A percentile compares a stretch with the other conserved stretches of the same genome.
These are phyloP conservation scores for Neofusicoccum cordaticola DNA, from an alignment of 2,329 filamentous ascomycete species.

Conservation along the genomic window DNA sequence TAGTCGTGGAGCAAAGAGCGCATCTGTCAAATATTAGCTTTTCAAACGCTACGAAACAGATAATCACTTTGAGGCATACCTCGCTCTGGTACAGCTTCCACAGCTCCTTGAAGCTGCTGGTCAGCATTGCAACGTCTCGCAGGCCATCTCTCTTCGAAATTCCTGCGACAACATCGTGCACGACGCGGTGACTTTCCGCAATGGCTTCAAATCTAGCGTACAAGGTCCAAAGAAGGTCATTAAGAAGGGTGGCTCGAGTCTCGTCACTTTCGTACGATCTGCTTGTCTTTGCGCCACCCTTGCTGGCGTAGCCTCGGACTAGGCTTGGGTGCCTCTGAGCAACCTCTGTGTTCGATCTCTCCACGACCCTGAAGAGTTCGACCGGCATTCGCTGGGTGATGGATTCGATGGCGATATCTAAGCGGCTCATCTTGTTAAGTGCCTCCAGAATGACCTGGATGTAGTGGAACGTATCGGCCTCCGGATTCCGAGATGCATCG, in stretches of 20 bases:
- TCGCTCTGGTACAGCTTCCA: constrained; percentile 99
- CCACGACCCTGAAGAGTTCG: constrained; percentile 89
- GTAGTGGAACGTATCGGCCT: constrained; percentile 93
- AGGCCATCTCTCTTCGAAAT: constrained; percentile 79
- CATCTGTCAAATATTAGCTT: constrained; percentile 51
- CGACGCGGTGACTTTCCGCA: constrained; percentile 87
- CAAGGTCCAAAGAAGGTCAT: constrained; percentile 85
- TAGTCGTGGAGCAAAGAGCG: constrained; percentile 92
- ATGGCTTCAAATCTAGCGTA: constrained; percentile 98
- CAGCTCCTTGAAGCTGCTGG: constrained; percentile 88
- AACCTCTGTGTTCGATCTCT: constrained; percentile 91
- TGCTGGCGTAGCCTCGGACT: constrained; percentile 51
- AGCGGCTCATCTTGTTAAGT: constrained; percentile 79
- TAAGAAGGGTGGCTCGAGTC: constrained; percentile 78
- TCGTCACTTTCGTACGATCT: constrained; percentile 60
- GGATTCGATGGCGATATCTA: constrained; percentile 82
- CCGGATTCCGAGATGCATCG: constrained; percentile 88
- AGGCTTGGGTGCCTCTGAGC: constrained; percentile 89
- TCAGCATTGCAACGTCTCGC: constrained; percentile 58
- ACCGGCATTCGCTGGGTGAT: constrained; percentile 92
- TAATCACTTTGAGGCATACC: neutral
- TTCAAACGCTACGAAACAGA: neutral
- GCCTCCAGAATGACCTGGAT: constrained; percentile 84
- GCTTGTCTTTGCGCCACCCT: constrained; percentile 62
- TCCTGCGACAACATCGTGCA: constrained; percentile 87